phyloP scores from a whole-genome alignment of 768 basidiomycete species.

The Hericium rajendrae region DNA sequence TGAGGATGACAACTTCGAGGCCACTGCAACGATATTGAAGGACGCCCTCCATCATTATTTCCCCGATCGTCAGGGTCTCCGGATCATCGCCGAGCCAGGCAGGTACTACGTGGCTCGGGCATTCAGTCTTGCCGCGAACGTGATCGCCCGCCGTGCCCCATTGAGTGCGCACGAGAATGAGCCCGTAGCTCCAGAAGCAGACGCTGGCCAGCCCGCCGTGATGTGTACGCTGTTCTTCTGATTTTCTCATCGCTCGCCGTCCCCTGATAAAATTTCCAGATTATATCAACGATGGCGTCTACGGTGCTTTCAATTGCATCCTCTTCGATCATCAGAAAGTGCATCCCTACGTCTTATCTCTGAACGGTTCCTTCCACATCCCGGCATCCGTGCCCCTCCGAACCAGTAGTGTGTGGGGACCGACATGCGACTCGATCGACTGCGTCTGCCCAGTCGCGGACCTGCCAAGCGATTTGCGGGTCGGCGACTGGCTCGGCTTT shows the following conservation, averaged over 20 bases:
- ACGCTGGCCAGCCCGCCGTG: conserved; percentile 42
- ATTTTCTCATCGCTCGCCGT: neutral
- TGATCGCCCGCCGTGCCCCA: conserved; percentile 80
- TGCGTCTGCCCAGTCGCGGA: conserved; percentile 61
- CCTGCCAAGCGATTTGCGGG: conserved; percentile 61
- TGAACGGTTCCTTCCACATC: conserved; percentile 58
- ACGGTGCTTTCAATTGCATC: conserved; percentile 96
- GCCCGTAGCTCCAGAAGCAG: conserved; percentile 16
- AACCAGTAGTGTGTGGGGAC: conserved; percentile 86
- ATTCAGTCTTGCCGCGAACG: conserved; percentile 85
- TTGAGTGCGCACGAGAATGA: conserved; percentile 26
- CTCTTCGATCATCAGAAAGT: conserved; percentile 81
- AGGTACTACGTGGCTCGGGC: conserved; percentile 89
- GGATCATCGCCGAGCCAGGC: conserved; percentile 93
- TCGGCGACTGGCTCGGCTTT: conserved; percentile 98
- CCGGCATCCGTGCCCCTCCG: conserved; percentile 33
- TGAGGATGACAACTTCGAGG: conserved; percentile 78
- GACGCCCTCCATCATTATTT: conserved; percentile 72
- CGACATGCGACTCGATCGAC: conserved; percentile 97
- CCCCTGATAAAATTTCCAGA: conserved; percentile 37
- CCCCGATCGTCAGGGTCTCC: conserved; percentile 57
- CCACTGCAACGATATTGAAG: conserved; percentile 61
- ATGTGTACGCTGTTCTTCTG: conserved; percentile 70
- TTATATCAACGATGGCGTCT: conserved; percentile 99
- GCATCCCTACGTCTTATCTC: conserved; percentile 72